A percentile compares a stretch with the other conserved stretches of the same genome.
Evolutionary conservation across 83 land plant species (phyloP).

Genomic region (Diphasiastrum complanatum): DNA sequence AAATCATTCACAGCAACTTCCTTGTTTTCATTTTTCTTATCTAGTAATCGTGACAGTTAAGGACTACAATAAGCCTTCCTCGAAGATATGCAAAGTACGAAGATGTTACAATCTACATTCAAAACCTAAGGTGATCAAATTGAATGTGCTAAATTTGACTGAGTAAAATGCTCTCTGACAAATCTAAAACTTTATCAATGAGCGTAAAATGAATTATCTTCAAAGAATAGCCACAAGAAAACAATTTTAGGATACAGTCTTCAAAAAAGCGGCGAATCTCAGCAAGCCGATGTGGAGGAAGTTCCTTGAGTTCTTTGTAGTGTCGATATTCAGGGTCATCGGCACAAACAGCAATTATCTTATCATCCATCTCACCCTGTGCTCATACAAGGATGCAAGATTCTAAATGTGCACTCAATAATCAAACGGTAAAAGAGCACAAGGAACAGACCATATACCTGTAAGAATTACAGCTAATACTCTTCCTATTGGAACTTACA

Average conservation of each 20-base stretch:
- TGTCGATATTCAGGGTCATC: conserved; percentile 90
- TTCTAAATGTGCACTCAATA: no score
- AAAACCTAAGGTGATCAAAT: neutral
- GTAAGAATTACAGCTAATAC: no score
- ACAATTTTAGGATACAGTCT: conserved; percentile 60
- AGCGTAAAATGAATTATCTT: neutral
- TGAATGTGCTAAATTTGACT: neutral
- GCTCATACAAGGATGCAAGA: neutral
- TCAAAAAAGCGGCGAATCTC: conserved; percentile 91
- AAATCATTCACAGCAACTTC: conserved; percentile 80
- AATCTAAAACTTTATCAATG: neutral
- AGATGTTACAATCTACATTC: neutral
- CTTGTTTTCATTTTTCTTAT: conserved; percentile 90
- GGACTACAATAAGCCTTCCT: no score
- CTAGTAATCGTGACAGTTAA: no score
- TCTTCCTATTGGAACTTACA: no score
- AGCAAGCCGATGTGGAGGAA: conserved; percentile 72
- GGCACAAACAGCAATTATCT: conserved; percentile 90
- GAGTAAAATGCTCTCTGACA: neutral
- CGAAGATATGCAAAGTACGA: no score
- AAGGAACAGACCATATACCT: no score
- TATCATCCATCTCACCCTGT: conserved; percentile 89
- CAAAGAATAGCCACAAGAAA: neutral
- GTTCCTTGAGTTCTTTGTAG: conserved; percentile 65
- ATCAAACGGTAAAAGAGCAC: no score